Base-by-base conservation (phyloP, 352 stramenopile genomes). In the Globisporangium rhizosaccharum region DNA sequence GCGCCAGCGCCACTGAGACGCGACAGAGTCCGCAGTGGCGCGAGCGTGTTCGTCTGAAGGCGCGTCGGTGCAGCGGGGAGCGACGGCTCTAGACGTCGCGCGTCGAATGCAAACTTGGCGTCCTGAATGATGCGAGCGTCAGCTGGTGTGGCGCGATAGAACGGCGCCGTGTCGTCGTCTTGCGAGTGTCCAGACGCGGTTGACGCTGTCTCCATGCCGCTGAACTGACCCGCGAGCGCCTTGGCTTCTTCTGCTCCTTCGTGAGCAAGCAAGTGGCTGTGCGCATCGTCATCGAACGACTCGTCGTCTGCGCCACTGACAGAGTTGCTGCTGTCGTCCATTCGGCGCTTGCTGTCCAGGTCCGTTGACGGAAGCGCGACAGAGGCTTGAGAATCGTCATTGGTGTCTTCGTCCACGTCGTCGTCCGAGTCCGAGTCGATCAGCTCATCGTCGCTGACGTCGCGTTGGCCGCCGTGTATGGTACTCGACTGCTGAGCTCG, bases 371-470 rank as follows among this genome's bases (percentile, higher is more conserved):
- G 33, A 39, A 39, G 33, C 33, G 33, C 33, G 10, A 10, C 33
- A 12, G 33, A 14, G 7, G 33, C 33, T 39, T 39, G 6, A 12
- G 10, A 10, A 12, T 56, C 20, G 6, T 30, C 36, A 39, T n/a
- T 55, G n/a, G 42, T 36, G 12, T 44, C 39, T 3, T 59, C 46
- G 8, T 66, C 59, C 15, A 41, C 57, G 18, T 61, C 50, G 7
- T 58, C 48, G 17, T 68, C 61, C 20, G 42, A 62, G 5, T 65
- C 53, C 1, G 56, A 61, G 36, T 72, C 61, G 37, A 69, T 70
- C 12, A 70, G n/a, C 6, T 66, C 57, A 26, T 68, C 56, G 11
- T 54, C 51, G 15, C 15, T 51, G n/a, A 36, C 18, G 6, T 55
- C 44, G 42, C 17, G 37, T 15, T 44, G 37, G 10, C 0, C 39